Conservation (phyloP, 2,329 filamentous ascomycete species). For the Tympanopsis confertula region DNA sequence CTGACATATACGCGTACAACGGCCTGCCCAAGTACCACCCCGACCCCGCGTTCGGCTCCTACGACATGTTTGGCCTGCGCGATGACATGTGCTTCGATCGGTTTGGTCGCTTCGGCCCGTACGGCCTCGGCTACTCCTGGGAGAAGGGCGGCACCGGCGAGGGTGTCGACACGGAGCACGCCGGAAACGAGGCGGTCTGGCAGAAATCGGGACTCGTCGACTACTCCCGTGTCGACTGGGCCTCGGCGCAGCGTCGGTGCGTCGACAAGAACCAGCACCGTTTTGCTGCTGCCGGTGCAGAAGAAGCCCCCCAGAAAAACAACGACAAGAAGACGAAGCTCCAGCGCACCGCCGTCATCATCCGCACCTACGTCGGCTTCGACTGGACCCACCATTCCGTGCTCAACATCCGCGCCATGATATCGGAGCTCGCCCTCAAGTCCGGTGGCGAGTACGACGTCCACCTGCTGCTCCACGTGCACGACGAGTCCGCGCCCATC, state of each 20-base stretch:
- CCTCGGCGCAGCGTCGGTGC: conserved; percentile 38
- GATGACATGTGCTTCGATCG: conserved; percentile 80
- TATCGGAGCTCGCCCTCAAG: conserved; percentile 65
- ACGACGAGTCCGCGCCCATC: conserved; percentile 66
- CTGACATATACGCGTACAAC: conserved; percentile 55
- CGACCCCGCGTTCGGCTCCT: conserved; percentile 66
- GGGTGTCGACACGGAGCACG: conserved; percentile 59
- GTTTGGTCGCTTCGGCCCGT: conserved; percentile 73
- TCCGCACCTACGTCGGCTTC: conserved; percentile 72
- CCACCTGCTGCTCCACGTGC: conserved; percentile 77
- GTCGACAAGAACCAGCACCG: conserved; percentile 50
- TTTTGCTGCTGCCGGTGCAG: conserved; percentile 33
- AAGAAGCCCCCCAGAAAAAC: conserved; percentile 4
- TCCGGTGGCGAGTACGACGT: conserved; percentile 75
- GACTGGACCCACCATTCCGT: conserved; percentile 67
- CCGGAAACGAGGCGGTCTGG: conserved; percentile 54
- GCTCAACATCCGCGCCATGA: conserved; percentile 69
- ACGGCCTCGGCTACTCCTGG: conserved; percentile 71
- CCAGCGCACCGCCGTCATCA: conserved; percentile 60
- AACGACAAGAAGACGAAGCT: conserved; percentile 19
- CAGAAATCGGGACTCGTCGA: conserved; percentile 39
- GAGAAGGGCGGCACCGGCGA: conserved; percentile 62
- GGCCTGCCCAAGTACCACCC: conserved; percentile 69
- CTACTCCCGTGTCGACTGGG: conserved; percentile 44
- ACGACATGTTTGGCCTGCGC: conserved; percentile 60